Evolutionary conservation across 1,284 basidiomycete species (phyloP).

Genomic region (Cutaneotrichosporon cavernicola): DNA sequence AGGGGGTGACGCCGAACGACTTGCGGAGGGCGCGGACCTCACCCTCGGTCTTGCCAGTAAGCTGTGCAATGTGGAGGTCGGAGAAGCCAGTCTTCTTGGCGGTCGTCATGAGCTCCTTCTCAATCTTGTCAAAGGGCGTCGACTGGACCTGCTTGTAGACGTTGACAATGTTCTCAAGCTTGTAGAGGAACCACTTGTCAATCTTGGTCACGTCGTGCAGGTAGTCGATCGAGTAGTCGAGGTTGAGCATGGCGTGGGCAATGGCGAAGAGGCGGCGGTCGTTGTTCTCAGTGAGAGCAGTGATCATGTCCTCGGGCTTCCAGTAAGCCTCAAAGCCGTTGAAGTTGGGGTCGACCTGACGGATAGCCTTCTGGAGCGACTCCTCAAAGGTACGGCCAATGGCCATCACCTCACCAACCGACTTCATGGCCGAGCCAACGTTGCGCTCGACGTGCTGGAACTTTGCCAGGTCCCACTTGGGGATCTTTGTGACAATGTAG

Average conservation of each 20-base stretch:
- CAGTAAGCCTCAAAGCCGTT: slow-evolving; percentile 62
- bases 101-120: slow-evolving; percentile 68
- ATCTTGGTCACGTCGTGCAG: slow-evolving; percentile 96
- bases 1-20: slow-evolving; percentile 82
- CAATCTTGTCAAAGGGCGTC: slow-evolving; percentile 64
- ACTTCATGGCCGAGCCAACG: slow-evolving; percentile 98
- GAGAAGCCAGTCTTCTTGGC: slow-evolving; percentile 94
- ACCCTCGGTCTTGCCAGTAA: slow-evolving; percentile 68
- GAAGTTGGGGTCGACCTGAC: slow-evolving; percentile 89
- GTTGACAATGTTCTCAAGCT: slow-evolving; percentile 80
- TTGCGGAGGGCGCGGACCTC: slow-evolving; percentile 82
- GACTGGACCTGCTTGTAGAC: slow-evolving; percentile 72
- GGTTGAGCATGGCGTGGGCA: slow-evolving; percentile 86
- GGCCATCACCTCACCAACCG: slow-evolving; percentile 99
- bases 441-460: slow-evolving; percentile 94
- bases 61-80: slow-evolving; percentile 83
- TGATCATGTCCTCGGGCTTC: slow-evolving; percentile 79
- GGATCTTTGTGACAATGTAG: slow-evolving; percentile 99
- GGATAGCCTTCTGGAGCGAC: slow-evolving; percentile 96
- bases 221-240: slow-evolving; percentile 83
- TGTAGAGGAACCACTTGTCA: slow-evolving; percentile 99
- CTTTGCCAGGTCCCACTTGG: slow-evolving; percentile 99
- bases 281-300: slow-evolving; percentile 63
- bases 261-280: slow-evolving; percentile 95
- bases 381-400: slow-evolving; percentile 99